Base-by-base conservation (phyloP, 164 flowering plant genomes). In the Amborella trichopoda region DNA sequence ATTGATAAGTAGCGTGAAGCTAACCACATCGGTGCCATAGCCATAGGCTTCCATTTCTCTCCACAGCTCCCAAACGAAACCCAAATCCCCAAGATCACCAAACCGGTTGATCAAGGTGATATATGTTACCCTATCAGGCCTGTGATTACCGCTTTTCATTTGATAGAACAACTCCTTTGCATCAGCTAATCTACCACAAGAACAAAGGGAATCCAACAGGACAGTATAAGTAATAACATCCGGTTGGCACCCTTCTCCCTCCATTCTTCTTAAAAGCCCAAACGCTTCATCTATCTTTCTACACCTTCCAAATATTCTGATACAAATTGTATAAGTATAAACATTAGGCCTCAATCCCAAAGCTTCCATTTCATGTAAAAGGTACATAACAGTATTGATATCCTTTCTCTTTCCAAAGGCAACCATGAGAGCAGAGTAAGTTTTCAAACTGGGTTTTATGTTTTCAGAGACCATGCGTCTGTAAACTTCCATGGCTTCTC, bases 351-450 rank as follows among this genome's bases (percentile, higher is more conserved):
- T 74, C 63, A 91, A 61, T 23, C 96, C 96, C 67, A 87, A 55
- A 43, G 49, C 61, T 48, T 78, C 85, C 96, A 91, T 83, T 66
- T 91, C 95, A 52, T 63, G 52, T 26, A 91, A 48, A 58, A 87
- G 72, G 21, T 49, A 44, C 78, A 87, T 68, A n/a, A 87, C 90
- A 3, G 79, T 68, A 46, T 73, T 70, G 37, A 59, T 58, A 59
- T 84, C 81, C 68, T 79, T 78, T 57, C 78, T 67, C 76, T 78
- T 91, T 39, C 96, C 96, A 24, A 42, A 53, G 23, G 94, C 93
- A 28, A 80, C 90, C 98, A 91, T 83, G 45, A 91, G 89, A 0
- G 94, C 85, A 9, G 96, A 91, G 54, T 75, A 83, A n/a, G 98
- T 75, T 66, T 83, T 87, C 39, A 87, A 58, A 57, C 93, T 91